Conservation (phyloP, 805 yeast genomes). For the Kodamaea lidongshanica region DNA sequence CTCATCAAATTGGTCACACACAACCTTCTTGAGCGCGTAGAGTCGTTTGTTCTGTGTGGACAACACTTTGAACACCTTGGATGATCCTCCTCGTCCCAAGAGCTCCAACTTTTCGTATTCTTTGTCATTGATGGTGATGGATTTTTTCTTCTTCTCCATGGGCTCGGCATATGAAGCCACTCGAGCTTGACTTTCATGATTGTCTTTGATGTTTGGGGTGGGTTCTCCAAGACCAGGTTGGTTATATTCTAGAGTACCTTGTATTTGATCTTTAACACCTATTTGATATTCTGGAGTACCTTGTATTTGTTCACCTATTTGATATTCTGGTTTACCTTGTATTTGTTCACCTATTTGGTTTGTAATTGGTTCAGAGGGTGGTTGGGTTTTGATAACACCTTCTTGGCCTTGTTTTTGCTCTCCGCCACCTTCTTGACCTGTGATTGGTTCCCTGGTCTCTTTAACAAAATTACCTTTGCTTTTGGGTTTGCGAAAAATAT, state of each 20-base stretch:
- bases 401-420: no score
- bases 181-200: constrained; percentile 4
- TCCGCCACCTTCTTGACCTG: no score
- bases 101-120: constrained; percentile 71
- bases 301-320: no score
- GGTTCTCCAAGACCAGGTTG: no score
- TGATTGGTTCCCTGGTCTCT: constrained; percentile 1
- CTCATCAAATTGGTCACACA: constrained; percentile 75
- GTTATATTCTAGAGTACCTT: no score
- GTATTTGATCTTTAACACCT: no score
- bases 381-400: no score
- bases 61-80: constrained; percentile 80
- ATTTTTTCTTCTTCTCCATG: constrained; percentile 21
- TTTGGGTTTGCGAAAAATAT: constrained; percentile 32
- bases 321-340: no score
- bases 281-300: no score
- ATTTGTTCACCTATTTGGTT: no score
- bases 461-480: neutral
- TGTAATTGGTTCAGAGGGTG: no score
- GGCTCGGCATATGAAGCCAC: constrained; percentile 12
- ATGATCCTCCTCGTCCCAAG: constrained; percentile 87
- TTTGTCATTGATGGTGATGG: constrained; percentile 44
- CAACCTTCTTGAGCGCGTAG: constrained; percentile 77
- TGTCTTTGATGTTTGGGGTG: constrained; percentile 2
- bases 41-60: constrained; percentile 44